Evolutionary conservation across 2,329 filamentous ascomycete species (phyloP), one percentile per base, ranked within the genome.

Genomic region (Ascochyta rabiei): DNA sequence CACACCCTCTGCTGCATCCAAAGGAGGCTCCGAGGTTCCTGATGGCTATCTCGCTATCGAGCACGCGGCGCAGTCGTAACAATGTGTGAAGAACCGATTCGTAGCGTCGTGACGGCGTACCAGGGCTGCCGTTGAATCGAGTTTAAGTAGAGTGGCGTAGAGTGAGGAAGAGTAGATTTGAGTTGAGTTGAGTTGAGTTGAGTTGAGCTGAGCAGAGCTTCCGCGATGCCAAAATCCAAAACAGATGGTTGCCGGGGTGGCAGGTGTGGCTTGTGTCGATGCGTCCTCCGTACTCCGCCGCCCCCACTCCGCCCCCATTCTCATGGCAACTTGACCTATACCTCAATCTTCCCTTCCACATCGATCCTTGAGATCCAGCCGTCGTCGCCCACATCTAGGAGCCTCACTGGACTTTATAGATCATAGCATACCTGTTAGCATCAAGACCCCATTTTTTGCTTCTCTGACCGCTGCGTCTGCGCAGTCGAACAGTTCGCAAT

Each of bases 181-280:
- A 40, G 45, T 54, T 45, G 44, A 51, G 9, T 28, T 10, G 26
- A 10, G 40, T 45, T 40, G 51, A 45, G 45, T 54, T 48, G 44
- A 51, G 9, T 10, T 28, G 26, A 9, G 24, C 6, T 2, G 6
- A 24, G 24, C 24, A 6, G 24, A 6, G 48, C 40, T 44, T 44
- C 45, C 41, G 21, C 34, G 12, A 4, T 30, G 31, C 48, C 44
- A 48, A 34, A 26, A 15, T 10, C 9, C 51, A 39, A 55, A 55
- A 49, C 40, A 49, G 42, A 37, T 39, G 26, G 35, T 49, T 49
- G 52, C 46, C 18, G 37, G 46, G 51, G 51, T 39, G 19, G 37
- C 37, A 34, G 37, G 18, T 44, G 26, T 34, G 48, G 40, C 41
- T 33, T n/a, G n/a, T 19, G 31, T 41, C 30, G 16, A 34, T 16